Evolutionary conservation across 2,329 filamentous ascomycete genomes (phyloP).

Genomic region (Fusarium devonianum): DNA sequence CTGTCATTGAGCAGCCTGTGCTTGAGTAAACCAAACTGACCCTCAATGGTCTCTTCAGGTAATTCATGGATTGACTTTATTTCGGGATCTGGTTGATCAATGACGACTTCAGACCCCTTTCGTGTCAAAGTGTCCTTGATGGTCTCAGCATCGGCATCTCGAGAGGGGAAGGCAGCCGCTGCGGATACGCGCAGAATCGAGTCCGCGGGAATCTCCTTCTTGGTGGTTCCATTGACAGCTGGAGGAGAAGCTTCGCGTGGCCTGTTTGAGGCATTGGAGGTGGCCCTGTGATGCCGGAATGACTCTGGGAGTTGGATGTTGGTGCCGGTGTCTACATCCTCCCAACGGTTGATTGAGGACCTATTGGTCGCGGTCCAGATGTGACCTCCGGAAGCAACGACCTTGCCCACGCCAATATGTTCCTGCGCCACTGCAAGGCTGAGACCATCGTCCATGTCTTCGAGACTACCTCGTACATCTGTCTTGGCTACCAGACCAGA

Average conservation of each 20-base stretch:
- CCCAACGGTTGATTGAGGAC: conserved; percentile 93
- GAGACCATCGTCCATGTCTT: conserved; percentile 80
- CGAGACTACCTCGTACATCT: conserved; percentile 76
- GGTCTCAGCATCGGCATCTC: conserved; percentile 64
- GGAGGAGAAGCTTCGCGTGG: conserved; percentile 45
- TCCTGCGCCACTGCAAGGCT: conserved; percentile 93
- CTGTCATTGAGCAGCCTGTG: conserved; percentile 91
- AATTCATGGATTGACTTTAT: conserved; percentile 70
- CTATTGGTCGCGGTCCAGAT: conserved; percentile 91
- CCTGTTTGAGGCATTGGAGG: conserved; percentile 53
- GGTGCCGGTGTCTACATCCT: conserved; percentile 79
- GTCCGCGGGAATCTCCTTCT: conserved; percentile 76
- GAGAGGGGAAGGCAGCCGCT: conserved; percentile 76
- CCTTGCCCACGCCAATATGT: conserved; percentile 78
- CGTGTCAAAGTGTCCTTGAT: conserved; percentile 54
- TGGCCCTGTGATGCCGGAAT: conserved; percentile 57
- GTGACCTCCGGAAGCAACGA: conserved; percentile 74
- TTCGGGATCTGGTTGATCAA: conserved; percentile 43
- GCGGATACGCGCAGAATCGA: conserved; percentile 85
- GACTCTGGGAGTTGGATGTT: conserved; percentile 71
- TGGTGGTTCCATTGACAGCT: conserved; percentile 47
- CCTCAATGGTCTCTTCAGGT: conserved; percentile 86
- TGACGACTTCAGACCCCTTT: conserved; percentile 44
- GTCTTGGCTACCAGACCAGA: conserved; percentile 96
- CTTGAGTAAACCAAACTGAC: conserved; percentile 94